These are phyloP conservation scores for Amanita muscaria DNA, from an alignment of 768 basidiomycete genomes.

Conservation along the genomic window DNA sequence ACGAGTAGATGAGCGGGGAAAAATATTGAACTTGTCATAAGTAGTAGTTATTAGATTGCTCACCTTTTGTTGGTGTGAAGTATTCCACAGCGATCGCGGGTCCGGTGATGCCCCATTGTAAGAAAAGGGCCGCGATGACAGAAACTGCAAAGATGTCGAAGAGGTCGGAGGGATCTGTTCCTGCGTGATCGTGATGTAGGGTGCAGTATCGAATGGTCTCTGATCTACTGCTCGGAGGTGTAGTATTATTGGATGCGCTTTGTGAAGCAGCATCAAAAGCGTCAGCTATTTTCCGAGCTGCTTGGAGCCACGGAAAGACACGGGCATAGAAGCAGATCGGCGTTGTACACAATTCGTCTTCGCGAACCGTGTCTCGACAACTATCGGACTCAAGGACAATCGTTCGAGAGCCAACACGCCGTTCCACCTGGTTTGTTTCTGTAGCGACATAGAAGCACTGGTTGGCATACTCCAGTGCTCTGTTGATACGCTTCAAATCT, in stretches of 20 bases:
- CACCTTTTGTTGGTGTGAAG: conserved; percentile 16
- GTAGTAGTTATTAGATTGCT: background rate
- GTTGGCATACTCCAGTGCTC: conserved; percentile 25
- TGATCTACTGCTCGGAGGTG: background rate
- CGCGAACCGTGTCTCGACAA: no score
- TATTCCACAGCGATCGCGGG: conserved; percentile 15
- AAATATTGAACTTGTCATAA: background rate
- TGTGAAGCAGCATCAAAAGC: no score
- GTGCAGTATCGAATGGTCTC: background rate
- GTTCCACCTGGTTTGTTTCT: background rate
- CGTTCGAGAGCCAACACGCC: no score
- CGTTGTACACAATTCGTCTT: conserved; percentile 17
- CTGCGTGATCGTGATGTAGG: conserved; percentile 10
- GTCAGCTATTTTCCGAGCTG: conserved; percentile 5
- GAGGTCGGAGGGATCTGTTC: conserved; percentile 13
- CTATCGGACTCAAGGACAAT: background rate
- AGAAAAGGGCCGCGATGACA: conserved; percentile 9
- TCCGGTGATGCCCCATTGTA: conserved; percentile 18
- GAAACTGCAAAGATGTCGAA: conserved; percentile 14
- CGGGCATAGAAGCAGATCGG: conserved; percentile 26
- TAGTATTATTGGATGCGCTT: no score
- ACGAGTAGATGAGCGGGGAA: no score
- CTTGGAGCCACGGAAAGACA: conserved; percentile 21
- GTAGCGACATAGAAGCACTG: conserved; percentile 19
- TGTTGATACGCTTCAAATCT: conserved; percentile 22